Conservation (phyloP, 139 green algal genomes). For the Auxenochlorella protothecoides region DNA sequence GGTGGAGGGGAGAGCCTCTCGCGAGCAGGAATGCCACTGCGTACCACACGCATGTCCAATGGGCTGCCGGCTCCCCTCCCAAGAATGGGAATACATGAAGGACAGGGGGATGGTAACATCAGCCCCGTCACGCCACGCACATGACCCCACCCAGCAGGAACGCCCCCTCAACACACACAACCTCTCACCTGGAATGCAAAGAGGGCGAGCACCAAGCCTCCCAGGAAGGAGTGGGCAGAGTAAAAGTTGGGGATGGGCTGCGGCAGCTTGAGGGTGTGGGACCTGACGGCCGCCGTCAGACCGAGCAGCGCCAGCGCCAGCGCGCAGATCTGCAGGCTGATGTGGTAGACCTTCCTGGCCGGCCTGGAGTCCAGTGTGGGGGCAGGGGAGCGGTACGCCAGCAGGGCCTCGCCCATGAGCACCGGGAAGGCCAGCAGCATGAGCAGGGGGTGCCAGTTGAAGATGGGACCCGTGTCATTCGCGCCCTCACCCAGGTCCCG, state of each 20-base stretch:
- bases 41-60: no score
- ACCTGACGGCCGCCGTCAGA: slow-evolving; percentile 39
- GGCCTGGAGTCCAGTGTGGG: slow-evolving; percentile 10
- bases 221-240: slow-evolving; percentile 34
- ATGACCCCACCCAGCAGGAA: no score
- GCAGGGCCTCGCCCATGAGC: slow-evolving; percentile 58
- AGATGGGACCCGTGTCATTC: slow-evolving; percentile 29
- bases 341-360: slow-evolving; percentile 46
- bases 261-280: slow-evolving; percentile 51
- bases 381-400: slow-evolving; percentile 44
- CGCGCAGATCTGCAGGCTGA: slow-evolving; percentile 27
- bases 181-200: slow-evolving; percentile 20
- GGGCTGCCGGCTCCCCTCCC: no score
- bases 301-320: slow-evolving; percentile 19
- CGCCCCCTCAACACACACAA: no score
- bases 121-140: no score
- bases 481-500: background rate
- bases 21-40: no score
- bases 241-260: slow-evolving; percentile 53
- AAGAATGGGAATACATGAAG: no score
- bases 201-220: slow-evolving; percentile 24
- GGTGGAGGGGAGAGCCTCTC: no score
- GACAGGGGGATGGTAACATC: no score
- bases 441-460: slow-evolving; percentile 73
- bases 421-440: slow-evolving; percentile 57